phyloP scores from a whole-genome alignment of 2,329 filamentous ascomycete species.

The Pezicula rhizophila region DNA sequence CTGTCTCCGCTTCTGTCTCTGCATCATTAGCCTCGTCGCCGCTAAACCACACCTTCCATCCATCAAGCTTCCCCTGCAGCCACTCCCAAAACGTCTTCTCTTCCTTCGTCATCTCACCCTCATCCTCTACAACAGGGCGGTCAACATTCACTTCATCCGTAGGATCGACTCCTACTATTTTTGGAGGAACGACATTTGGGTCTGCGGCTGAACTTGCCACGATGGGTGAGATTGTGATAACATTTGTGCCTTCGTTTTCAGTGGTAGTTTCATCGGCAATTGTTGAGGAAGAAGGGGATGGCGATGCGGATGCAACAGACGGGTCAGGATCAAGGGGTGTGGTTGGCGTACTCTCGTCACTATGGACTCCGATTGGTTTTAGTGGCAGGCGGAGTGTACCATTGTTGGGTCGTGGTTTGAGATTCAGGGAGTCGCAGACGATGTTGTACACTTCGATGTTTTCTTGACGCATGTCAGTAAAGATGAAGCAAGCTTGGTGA shows the following conservation, averaged over 20 bases:
- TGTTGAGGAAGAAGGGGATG: slow-evolving; percentile 9
- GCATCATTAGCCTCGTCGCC: background rate
- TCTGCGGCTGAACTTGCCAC: slow-evolving; percentile 23
- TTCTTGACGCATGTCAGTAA: slow-evolving; percentile 47
- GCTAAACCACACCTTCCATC: slow-evolving; percentile 28
- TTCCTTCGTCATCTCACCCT: slow-evolving; percentile 16
- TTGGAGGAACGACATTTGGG: slow-evolving; percentile 17
- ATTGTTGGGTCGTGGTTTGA: slow-evolving; percentile 74
- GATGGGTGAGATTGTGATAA: slow-evolving; percentile 24
- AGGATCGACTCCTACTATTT: slow-evolving; percentile 22
- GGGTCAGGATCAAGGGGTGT: slow-evolving; percentile 48
- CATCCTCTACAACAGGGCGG: slow-evolving; percentile 18
- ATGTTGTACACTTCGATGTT: slow-evolving; percentile 96
- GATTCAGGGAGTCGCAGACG: slow-evolving; percentile 77
- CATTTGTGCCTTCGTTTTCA: slow-evolving; percentile 9
- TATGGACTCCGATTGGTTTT: slow-evolving; percentile 38
- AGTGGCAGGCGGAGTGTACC: slow-evolving; percentile 75
- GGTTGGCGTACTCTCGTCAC: slow-evolving; percentile 39
- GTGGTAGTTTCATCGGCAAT: background rate
- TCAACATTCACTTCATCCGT: slow-evolving; percentile 14
- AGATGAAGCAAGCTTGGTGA: background rate
- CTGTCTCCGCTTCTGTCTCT: background rate
- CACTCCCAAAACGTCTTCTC: slow-evolving; percentile 42
- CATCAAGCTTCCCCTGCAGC: slow-evolving; percentile 41
- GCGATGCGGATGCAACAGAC: background rate